Evolutionary conservation across 2,329 filamentous ascomycete species (phyloP), one percentile per base, ranked within the genome.

Genomic region (Penicillium sp.): DNA sequence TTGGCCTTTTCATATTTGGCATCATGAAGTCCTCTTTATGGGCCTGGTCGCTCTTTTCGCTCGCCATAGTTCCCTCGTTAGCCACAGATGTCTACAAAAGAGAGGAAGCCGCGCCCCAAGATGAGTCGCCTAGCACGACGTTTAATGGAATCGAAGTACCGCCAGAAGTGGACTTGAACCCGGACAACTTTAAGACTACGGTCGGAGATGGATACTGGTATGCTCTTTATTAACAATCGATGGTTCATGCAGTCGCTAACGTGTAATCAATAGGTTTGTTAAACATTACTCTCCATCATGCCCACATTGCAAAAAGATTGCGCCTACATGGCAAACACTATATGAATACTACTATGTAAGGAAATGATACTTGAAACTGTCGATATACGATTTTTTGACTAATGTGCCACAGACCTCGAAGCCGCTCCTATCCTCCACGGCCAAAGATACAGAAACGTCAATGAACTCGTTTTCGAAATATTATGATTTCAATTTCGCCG

Each of bases 401-500:
- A 61, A 73, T 57, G 16, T 45, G 28, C 21, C 30, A 46, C 79
- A 90, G 77, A 97, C 92, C 38, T 94, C 90, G 38, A 87, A 91
- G 65, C 87, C 88, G 16, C 76, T 87, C 50, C 74, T 79, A 59
- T 73, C 78, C 52, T 74, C 79, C 49, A 73, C 80, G 21, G 73
- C 77, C 9, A 77, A 76, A 65, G 82, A 76, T 61, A 67, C 75
- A 16, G 74, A 81, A 40, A 74, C 65, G 14, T 77, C 79, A 0
- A 70, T 84, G 43, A 86, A 87, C 67, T 82, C 82, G 4, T 97
- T 97, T 68, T 85, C 86, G 30, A 81, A 86, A 55, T 94, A 86
- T 71, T 97, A 97, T 74, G 85, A 93, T 73, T 93, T 96, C 73
- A 86, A 89, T 65, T 97, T 99, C 68, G 93, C 83, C 28, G 84